Evolutionary conservation across 2,329 filamentous ascomycete genomes (phyloP).

Genomic region (Thielaviopsis euricoi): DNA sequence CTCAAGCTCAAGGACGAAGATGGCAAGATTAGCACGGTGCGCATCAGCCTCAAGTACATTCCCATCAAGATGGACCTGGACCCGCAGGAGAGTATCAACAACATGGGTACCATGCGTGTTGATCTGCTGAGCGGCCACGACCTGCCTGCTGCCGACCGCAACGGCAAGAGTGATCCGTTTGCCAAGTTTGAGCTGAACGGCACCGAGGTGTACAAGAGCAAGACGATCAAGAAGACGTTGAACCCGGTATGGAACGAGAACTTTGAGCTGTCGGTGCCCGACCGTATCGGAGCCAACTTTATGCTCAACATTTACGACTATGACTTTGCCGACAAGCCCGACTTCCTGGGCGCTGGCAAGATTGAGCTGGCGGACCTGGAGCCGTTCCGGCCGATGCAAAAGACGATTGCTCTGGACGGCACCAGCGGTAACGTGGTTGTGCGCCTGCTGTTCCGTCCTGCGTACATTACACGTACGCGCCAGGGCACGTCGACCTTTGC

Average conservation of each 20-base stretch:
- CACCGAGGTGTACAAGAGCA: constrained; percentile 84
- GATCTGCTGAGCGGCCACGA: constrained; percentile 75
- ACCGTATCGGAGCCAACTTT: constrained; percentile 72
- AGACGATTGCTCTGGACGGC: constrained; percentile 62
- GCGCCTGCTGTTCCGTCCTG: constrained; percentile 79
- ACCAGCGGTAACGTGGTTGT: constrained; percentile 74
- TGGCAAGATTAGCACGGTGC: constrained; percentile 62
- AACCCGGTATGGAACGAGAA: constrained; percentile 92
- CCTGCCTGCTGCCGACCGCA: constrained; percentile 85
- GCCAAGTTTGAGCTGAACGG: constrained; percentile 87
- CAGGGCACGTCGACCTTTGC: constrained; percentile 89
- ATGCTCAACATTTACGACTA: constrained; percentile 77
- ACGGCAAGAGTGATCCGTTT: constrained; percentile 94
- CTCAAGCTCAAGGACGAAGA: constrained; percentile 65
- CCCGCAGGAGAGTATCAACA: constrained; percentile 94
- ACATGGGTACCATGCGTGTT: constrained; percentile 90
- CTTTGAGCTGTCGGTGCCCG: constrained; percentile 72
- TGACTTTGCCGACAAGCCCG: constrained; percentile 90
- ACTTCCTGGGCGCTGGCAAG: constrained; percentile 62
- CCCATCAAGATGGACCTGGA: constrained; percentile 89
- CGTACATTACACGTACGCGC: constrained; percentile 72
- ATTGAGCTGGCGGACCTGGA: constrained; percentile 70
- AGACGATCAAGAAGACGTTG: constrained; percentile 91
- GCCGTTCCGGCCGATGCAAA: constrained; percentile 67
- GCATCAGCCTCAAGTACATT: constrained; percentile 85